phyloP scores from a whole-genome alignment of 148 eudicot genomes.

The Silene latifolia region DNA sequence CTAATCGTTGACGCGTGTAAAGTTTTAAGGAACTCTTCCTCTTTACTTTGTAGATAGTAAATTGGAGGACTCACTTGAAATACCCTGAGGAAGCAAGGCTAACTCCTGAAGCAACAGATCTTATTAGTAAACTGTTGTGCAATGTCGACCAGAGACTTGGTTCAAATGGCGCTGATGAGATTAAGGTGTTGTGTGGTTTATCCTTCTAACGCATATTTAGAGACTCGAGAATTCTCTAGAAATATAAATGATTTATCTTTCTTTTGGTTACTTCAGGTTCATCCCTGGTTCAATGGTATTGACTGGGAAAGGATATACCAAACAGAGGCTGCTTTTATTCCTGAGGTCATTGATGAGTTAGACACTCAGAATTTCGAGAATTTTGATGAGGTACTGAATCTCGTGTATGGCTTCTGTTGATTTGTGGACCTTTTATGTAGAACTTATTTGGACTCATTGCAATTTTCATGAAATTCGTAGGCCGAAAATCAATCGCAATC shows the following conservation, averaged over 20 bases:
- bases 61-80: constrained; percentile 88
- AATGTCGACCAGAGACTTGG: constrained; percentile 87
- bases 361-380: constrained; percentile 97
- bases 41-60: constrained; percentile 61
- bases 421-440: constrained; percentile 5
- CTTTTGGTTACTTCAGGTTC: constrained; percentile 39
- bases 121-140: constrained; percentile 78
- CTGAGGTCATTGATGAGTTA: constrained; percentile 91
- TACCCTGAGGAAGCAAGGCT: constrained; percentile 88
- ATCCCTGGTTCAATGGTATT: constrained; percentile 73
- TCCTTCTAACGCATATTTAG: constrained; percentile 31
- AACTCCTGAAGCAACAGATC: constrained; percentile 78
- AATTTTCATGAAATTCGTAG: constrained; percentile 35
- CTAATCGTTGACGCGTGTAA: constrained; percentile 5
- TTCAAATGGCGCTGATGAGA: constrained; percentile 84
- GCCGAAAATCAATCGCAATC: constrained; percentile 53
- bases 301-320: constrained; percentile 86
- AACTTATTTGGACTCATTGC: background rate
- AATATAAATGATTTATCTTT: background rate
- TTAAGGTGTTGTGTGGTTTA: constrained; percentile 80
- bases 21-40: constrained; percentile 8
- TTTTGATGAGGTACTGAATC: constrained; percentile 75
- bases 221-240: constrained; percentile 4
- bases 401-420: constrained; percentile 2
- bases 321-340: constrained; percentile 94